A percentile compares a stretch with the other conserved stretches of the same genome.
Evolutionary conservation across 2,329 filamentous ascomycete species (phyloP).

Genomic region (Teratosphaeria nubilosa): DNA sequence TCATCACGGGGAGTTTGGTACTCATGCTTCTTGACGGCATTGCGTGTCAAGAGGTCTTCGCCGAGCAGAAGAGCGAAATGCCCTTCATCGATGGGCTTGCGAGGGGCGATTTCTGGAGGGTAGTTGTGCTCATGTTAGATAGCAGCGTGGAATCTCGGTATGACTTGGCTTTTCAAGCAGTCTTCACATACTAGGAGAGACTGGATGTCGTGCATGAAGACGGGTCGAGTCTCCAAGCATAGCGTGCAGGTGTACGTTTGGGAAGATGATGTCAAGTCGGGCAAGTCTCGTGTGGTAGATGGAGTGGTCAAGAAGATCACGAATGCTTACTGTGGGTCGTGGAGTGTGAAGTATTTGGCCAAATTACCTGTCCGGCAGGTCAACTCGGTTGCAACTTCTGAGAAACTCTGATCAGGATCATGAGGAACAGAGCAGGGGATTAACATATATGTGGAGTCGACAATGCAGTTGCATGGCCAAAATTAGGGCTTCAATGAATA

Average conservation of each 20-base stretch:
- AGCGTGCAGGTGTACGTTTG: neutral
- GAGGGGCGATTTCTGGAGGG: neutral
- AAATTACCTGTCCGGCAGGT: too few species aligned
- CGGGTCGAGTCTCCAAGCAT: neutral
- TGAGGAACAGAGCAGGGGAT: too few species aligned
- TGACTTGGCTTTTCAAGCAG: neutral
- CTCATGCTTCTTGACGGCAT: neutral
- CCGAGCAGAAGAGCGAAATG: neutral
- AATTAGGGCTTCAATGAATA: too few species aligned
- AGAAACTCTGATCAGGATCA: too few species aligned
- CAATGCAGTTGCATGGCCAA: too few species aligned
- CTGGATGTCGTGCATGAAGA: neutral
- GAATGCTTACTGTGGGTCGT: neutral
- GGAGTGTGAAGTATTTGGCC: too few species aligned
- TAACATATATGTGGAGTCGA: too few species aligned
- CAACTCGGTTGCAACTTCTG: too few species aligned
- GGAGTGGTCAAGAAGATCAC: neutral
- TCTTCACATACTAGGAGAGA: neutral
- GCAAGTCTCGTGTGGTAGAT: too few species aligned
- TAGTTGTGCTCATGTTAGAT: neutral
- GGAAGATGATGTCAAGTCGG: neutral
- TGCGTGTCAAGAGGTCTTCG: neutral
- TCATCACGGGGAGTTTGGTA: neutral
- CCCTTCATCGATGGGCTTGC: neutral
- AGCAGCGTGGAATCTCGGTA: neutral